phyloP scores from a whole-genome alignment of 1,284 basidiomycete genomes.

The Neonothopanus nambi region DNA sequence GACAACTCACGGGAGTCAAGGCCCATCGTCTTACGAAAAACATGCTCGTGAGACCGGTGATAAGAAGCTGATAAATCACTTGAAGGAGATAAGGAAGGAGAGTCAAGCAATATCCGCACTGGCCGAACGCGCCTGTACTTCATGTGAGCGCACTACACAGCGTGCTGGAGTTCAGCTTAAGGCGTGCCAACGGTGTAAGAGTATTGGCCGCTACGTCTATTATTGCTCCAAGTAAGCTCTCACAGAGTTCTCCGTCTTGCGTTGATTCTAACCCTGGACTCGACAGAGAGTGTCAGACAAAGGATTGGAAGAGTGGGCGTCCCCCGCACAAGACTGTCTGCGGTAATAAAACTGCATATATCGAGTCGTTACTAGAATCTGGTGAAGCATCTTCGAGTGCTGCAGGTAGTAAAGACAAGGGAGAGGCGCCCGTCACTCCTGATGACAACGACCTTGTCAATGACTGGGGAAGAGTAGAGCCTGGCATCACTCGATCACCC shows the following conservation, averaged over 20 bases:
- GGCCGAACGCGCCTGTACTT: background rate
- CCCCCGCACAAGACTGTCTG: conserved; percentile 7
- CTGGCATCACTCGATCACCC: conserved; percentile 18
- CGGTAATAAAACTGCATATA: background rate
- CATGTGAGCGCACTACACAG: background rate
- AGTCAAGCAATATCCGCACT: background rate
- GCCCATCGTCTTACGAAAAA: background rate
- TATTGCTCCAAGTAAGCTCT: conserved; percentile 3
- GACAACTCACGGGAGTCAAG: background rate
- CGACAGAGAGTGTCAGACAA: conserved; percentile 1
- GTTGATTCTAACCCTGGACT: too few species aligned
- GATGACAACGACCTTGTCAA: background rate
- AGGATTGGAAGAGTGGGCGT: conserved; percentile 6
- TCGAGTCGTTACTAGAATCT: background rate
- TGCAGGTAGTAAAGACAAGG: background rate
- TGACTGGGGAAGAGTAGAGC: background rate
- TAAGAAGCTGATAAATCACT: background rate
- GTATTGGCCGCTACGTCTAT: conserved; percentile 1
- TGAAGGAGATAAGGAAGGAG: background rate
- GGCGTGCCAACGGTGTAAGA: conserved; percentile 1
- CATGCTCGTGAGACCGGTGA: background rate
- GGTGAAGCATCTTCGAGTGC: too few species aligned
- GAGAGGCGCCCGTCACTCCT: background rate
- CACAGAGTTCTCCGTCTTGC: background rate
- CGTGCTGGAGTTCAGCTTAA: background rate